Percentiles rank a stretch among this genome's conserved stretches.
These are phyloP conservation scores for Selaginella tamariscina DNA, from an alignment of 75 land plant species.

Conservation along the genomic window DNA sequence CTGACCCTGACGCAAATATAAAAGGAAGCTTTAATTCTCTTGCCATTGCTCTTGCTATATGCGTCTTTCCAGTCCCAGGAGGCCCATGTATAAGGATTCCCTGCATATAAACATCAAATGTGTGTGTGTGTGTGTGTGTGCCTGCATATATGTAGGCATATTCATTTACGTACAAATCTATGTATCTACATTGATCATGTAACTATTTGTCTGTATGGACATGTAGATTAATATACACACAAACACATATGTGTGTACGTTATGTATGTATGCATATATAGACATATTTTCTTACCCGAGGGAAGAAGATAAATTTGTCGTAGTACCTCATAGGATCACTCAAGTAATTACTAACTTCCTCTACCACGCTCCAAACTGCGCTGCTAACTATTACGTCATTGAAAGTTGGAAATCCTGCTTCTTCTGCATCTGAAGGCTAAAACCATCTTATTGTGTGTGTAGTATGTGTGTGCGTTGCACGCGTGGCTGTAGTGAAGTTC, in stretches of 20 bases:
- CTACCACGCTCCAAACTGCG: constrained; percentile 80
- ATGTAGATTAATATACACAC: no score
- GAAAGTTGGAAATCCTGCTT: constrained; percentile 26
- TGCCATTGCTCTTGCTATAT: constrained; percentile 81
- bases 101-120: constrained; percentile 32
- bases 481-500: no score
- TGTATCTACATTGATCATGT: no score
- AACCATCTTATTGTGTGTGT: no score
- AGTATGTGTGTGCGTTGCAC: no score
- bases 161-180: no score
- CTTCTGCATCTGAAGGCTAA: no score
- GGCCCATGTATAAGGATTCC: constrained; percentile 92
- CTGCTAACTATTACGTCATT: constrained; percentile 82
- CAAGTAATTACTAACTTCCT: constrained; percentile 86
- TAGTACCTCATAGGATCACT: constrained; percentile 67
- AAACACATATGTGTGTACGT: no score
- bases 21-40: constrained; percentile 90
- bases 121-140: no score
- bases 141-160: no score
- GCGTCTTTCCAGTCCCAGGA: constrained; percentile 96
- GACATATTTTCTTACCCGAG: constrained; percentile 48
- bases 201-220: no score
- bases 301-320: constrained; percentile 48
- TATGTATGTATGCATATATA: no score
- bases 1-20: constrained; percentile 92